Conservation (phyloP, 441 rosid species). For the Gossypium schwendimanii region DNA sequence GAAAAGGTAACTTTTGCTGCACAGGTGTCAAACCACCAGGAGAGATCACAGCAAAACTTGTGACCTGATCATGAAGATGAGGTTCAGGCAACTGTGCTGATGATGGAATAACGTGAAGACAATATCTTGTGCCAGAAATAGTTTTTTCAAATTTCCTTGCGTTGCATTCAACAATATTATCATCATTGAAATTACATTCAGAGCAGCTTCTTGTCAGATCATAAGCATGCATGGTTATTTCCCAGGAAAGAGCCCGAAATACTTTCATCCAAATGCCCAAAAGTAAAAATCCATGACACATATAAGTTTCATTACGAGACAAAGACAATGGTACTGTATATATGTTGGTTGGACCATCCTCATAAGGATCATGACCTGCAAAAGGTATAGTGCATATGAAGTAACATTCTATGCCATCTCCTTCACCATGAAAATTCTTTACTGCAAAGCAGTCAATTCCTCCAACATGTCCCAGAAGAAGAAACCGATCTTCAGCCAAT, state of each 20-base stretch:
- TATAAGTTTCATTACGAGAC: slow-evolving; percentile 43
- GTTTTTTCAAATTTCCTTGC: slow-evolving; percentile 42
- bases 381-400: slow-evolving; percentile 68
- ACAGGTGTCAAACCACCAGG: slow-evolving; percentile 39
- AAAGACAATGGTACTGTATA: slow-evolving; percentile 54
- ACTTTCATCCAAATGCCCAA: slow-evolving; percentile 61
- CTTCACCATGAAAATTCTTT: slow-evolving; percentile 34
- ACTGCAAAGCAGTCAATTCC: slow-evolving; percentile 86
- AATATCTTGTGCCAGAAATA: slow-evolving; percentile 42
- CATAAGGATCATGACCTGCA: slow-evolving; percentile 30
- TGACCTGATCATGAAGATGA: slow-evolving; percentile 42
- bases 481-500: slow-evolving; percentile 48
- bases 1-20: slow-evolving; percentile 24
- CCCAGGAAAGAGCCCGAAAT: slow-evolving; percentile 73
- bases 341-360: slow-evolving; percentile 57
- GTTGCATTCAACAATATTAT: slow-evolving; percentile 25
- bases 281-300: slow-evolving; percentile 54
- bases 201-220: slow-evolving; percentile 33
- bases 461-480: slow-evolving; percentile 63
- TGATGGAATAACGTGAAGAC: slow-evolving; percentile 46
- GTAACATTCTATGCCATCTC: slow-evolving; percentile 35
- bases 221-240: slow-evolving; percentile 51
- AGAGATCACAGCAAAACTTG: slow-evolving; percentile 63
- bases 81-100: slow-evolving; percentile 70
- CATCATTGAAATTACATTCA: slow-evolving; percentile 44